phyloP scores from a whole-genome alignment of 2,329 filamentous ascomycete species.

The Colletotrichum lentis region DNA sequence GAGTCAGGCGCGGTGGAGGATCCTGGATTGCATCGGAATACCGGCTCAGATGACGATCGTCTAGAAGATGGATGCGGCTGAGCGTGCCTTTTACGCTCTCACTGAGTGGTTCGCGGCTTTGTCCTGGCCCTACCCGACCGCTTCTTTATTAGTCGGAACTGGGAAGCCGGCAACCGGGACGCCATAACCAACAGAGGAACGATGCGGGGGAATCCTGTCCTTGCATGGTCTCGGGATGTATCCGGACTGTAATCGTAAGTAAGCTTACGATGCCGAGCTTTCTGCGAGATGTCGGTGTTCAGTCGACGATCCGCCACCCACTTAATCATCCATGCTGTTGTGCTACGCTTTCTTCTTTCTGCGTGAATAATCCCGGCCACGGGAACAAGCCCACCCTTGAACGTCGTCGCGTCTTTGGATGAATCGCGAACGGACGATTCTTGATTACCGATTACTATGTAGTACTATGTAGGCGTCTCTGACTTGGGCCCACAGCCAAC shows the following conservation, averaged over 20 bases:
- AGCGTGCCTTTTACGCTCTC: too few species aligned
- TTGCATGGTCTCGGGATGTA: too few species aligned
- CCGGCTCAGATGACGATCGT: not conserved
- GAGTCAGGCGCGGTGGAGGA: not conserved
- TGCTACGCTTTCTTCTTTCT: not conserved
- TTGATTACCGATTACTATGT: not conserved
- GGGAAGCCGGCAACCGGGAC: not conserved
- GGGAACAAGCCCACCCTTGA: not conserved
- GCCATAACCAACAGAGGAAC: too few species aligned
- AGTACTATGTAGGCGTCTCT: too few species aligned
- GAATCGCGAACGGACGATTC: constrained; percentile 6
- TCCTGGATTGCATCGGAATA: too few species aligned
- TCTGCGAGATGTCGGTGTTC: constrained; percentile 25
- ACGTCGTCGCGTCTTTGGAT: constrained; percentile 1
- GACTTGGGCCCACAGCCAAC: not conserved
- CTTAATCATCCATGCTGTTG: not conserved
- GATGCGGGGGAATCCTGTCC: too few species aligned
- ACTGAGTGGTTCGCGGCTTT: not conserved
- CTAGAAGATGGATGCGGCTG: too few species aligned
- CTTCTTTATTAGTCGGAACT: not conserved
- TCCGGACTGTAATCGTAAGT: too few species aligned
- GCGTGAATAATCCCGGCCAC: constrained; percentile 21
- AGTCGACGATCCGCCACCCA: not conserved
- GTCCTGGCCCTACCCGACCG: not conserved
- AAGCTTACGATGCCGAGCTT: constrained; percentile 22